These are phyloP conservation scores for Curvularia spicifera DNA, from an alignment of 2,329 filamentous ascomycete species.

Conservation along the genomic window DNA sequence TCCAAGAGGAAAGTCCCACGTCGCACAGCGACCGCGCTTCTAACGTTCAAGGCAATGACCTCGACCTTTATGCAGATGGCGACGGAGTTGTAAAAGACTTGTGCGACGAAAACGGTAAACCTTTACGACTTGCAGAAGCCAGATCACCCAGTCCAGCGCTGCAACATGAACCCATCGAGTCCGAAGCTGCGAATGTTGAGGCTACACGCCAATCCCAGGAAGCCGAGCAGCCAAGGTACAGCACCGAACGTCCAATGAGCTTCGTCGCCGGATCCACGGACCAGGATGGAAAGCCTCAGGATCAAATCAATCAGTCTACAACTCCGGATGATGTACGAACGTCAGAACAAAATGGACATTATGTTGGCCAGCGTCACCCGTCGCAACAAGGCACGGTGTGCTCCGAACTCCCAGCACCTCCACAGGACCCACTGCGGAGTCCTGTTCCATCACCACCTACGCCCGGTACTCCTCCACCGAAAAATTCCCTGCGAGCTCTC, in stretches of 20 bases:
- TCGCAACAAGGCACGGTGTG: constrained; percentile 15
- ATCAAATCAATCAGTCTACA: constrained; percentile 41
- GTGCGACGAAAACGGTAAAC: constrained; percentile 38
- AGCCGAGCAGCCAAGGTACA: constrained; percentile 34
- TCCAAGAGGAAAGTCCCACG: constrained; percentile 30
- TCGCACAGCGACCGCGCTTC: constrained; percentile 26
- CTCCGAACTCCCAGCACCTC: constrained; percentile 16
- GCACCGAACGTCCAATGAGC: constrained; percentile 47
- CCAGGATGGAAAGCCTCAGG: constrained; percentile 44
- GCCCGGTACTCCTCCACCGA: constrained; percentile 11
- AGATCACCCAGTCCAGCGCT: constrained; percentile 12
- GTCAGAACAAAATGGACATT: constrained; percentile 16
- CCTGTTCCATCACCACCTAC: constrained; percentile 6
- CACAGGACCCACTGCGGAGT: constrained; percentile 13
- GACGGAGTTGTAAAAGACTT: constrained; percentile 48
- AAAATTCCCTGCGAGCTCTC: constrained; percentile 5
- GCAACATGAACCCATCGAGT: constrained; percentile 12
- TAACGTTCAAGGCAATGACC: constrained; percentile 34
- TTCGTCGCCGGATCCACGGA: constrained; percentile 46
- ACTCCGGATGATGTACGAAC: constrained; percentile 11
- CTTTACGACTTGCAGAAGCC: constrained; percentile 31
- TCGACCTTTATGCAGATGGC: constrained; percentile 48
- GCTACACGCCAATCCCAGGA: constrained; percentile 22
- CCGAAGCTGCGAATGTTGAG: constrained; percentile 9
- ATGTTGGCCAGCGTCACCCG: constrained; percentile 10